These are phyloP conservation scores for Euphorbia tirucalli DNA, from an alignment of 345 rosid species.

Conservation along the genomic window DNA sequence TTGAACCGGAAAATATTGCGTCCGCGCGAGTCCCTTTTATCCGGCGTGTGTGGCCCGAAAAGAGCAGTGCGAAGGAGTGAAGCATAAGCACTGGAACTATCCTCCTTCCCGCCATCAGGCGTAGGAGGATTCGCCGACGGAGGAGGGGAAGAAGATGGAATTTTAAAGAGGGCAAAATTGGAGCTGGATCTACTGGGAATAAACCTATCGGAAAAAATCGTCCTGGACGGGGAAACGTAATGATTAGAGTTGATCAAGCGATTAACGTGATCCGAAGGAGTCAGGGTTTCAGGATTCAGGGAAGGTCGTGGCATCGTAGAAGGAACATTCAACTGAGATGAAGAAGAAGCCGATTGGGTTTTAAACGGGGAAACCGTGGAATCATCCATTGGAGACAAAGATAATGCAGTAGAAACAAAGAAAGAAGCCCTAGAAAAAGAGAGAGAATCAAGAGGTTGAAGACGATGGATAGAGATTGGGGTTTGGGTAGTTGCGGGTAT, in stretches of 20 bases:
- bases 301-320: slow-evolving; percentile 47
- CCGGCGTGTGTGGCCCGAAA: slow-evolving; percentile 85
- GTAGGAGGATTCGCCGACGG: slow-evolving; percentile 20
- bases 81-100: slow-evolving; percentile 60
- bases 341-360: slow-evolving; percentile 11
- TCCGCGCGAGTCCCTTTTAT: slow-evolving; percentile 48
- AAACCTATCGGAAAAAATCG: slow-evolving; percentile 90
- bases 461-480: slow-evolving; percentile 8
- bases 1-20: slow-evolving; percentile 84
- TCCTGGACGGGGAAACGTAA: slow-evolving; percentile 63
- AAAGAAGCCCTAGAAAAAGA: background rate
- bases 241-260: slow-evolving; percentile 72
- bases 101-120: slow-evolving; percentile 59
- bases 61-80: slow-evolving; percentile 62
- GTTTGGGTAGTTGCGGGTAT: slow-evolving; percentile 8
- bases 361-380: slow-evolving; percentile 10
- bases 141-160: slow-evolving; percentile 33
- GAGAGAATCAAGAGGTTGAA: slow-evolving; percentile 1
- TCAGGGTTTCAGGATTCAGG: slow-evolving; percentile 36
- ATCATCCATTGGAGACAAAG: slow-evolving; percentile 19
- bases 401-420: background rate
- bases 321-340: slow-evolving; percentile 53
- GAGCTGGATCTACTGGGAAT: slow-evolving; percentile 95
- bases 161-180: slow-evolving; percentile 77
- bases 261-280: slow-evolving; percentile 50